These are phyloP conservation scores for Cutaneotrichosporon cutaneum DNA, from an alignment of 1,284 basidiomycete genomes.

Conservation along the genomic window DNA sequence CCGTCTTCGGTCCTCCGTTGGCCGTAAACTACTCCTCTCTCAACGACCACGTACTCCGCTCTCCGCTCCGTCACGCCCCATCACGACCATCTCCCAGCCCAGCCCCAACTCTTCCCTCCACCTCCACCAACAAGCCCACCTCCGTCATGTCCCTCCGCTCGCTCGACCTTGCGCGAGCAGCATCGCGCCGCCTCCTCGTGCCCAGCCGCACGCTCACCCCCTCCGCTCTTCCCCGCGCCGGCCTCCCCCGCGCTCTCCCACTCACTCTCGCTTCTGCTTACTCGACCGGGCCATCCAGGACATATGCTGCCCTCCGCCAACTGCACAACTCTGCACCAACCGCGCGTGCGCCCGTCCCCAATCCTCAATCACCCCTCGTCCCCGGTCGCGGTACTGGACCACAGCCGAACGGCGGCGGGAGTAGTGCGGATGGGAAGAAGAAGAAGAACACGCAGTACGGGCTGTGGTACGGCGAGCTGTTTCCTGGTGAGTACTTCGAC, in stretches of 20 bases:
- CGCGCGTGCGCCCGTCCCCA: conserved; percentile 13
- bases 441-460: conserved; percentile 27
- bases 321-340: conserved; percentile 3
- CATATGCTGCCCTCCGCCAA: conserved; percentile 4
- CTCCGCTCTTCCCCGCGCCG: not conserved
- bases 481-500: conserved; percentile 36
- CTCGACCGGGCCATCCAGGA: conserved; percentile 2
- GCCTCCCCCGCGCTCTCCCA: not conserved
- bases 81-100: not conserved
- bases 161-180: conserved; percentile 1
- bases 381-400: conserved; percentile 1
- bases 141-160: conserved; percentile 13
- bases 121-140: not conserved
- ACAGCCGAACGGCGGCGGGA: not conserved
- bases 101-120: not conserved
- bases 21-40: not conserved
- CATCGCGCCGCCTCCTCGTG: not conserved
- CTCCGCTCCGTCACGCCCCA: too few relatives aligned
- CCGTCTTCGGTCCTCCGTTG: not conserved
- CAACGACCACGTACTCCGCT: too few relatives aligned
- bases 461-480: conserved; percentile 48
- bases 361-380: conserved; percentile 21
- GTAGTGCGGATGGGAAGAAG: conserved; percentile 9
- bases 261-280: not conserved
- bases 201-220: not conserved